Evolutionary conservation across 1,284 basidiomycete species (phyloP), one percentile per base, ranked within the genome.

Genomic region (Puccinia hordei): DNA sequence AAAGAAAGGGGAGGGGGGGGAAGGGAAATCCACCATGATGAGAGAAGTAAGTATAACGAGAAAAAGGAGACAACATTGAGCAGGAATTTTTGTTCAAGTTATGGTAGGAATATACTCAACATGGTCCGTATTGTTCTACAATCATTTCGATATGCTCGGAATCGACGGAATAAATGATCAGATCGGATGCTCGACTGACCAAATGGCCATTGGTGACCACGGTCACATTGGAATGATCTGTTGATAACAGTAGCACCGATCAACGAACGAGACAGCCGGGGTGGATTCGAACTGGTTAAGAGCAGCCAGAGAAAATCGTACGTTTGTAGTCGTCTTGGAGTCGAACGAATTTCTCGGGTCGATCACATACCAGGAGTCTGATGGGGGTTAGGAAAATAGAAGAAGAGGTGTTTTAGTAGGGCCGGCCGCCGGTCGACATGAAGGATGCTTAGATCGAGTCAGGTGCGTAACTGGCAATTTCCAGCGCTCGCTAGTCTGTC

Each of bases 81-180:
- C n/a, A n/a, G n/a, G n/a, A n/a, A n/a, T n/a, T n/a, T n/a, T n/a
- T n/a, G n/a, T n/a, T n/a, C n/a, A n/a, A n/a, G n/a, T n/a, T n/a
- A n/a, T n/a, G n/a, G n/a, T n/a, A n/a, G n/a, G n/a, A n/a, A n/a
- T n/a, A 30, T 46, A 72, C 82, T 92, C 81, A 83, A 94, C 94
- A 97, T 19, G 95, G 93, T 13, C 96, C 97, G 84, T 92, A 99
- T 84, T 93, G 89, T 33, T 88, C 89, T 3, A 98, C 96, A 24
- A 97, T 94, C 1, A 87, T 86, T 61, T 91, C 90, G 81, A 99
- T 93, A 84, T 89, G 92, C 81, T 94, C 94, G 6, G 97, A 95
- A 85, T 98, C 96, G 74, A 99, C 95, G 24, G 93, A 93, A 86
- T 96, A 97, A 83, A 97, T 89, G 85, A 95, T 91, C 81, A 93